These are phyloP conservation scores for Comarum palustre DNA, from an alignment of 306 rosid species.

Conservation along the genomic window DNA sequence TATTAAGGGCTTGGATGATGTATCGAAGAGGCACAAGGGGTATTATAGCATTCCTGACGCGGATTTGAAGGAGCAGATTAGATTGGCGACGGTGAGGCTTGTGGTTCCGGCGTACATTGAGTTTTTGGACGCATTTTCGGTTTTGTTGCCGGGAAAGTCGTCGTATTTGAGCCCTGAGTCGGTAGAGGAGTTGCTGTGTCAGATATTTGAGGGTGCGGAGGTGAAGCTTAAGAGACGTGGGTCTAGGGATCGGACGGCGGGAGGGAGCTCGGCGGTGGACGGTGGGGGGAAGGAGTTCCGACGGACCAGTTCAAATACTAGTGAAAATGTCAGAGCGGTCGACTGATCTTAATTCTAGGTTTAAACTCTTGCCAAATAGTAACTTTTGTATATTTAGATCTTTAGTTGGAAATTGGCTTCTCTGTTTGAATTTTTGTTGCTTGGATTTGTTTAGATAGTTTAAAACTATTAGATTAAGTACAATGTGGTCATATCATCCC, in stretches of 20 bases:
- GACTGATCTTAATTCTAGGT: not conserved
- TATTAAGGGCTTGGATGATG: constrained; percentile 51
- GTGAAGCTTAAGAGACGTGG: constrained; percentile 36
- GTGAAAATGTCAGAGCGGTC: not conserved
- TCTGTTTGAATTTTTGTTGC: too few relatives aligned
- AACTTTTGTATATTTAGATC: too few relatives aligned
- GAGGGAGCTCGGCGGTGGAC: constrained; percentile 29
- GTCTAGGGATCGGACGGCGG: constrained; percentile 44
- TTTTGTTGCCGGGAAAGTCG: constrained; percentile 42
- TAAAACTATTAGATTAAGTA: too few relatives aligned
- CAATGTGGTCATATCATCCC: too few relatives aligned
- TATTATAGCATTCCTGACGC: constrained; percentile 55
- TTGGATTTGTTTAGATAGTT: too few relatives aligned
- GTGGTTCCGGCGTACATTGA: constrained; percentile 50
- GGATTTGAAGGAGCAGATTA: constrained; percentile 72
- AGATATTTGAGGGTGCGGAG: constrained; percentile 41
- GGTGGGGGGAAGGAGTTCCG: constrained; percentile 30
- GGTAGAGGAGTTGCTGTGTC: constrained; percentile 42
- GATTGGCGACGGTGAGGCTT: constrained; percentile 51
- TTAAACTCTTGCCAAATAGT: too few relatives aligned
- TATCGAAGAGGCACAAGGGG: constrained; percentile 47
- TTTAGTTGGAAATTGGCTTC: too few relatives aligned
- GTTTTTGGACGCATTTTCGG: constrained; percentile 48
- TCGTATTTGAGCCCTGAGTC: constrained; percentile 46
- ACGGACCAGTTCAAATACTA: constrained; percentile 29